Evolutionary conservation across 2,329 filamentous ascomycete species (phyloP), one percentile per base, ranked within the genome.

Genomic region (Aureobasidium sp.): DNA sequence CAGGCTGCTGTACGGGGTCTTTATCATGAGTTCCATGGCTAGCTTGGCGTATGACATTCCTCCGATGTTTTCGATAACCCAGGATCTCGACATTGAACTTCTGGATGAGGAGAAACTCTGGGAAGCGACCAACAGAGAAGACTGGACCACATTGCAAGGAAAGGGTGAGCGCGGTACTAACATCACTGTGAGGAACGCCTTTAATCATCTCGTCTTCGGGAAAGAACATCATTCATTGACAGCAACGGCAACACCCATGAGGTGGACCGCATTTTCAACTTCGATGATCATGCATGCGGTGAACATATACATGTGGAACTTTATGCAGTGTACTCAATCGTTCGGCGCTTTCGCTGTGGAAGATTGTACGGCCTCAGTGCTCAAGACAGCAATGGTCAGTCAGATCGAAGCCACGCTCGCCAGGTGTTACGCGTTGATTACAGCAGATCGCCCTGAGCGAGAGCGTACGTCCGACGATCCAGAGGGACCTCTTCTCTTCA

Each of bases 241-340:
- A 9, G 6, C 25, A 16, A 20, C 25, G 9, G 6, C 64, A 72
- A 15, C 66, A 72, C 56, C 59, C 29, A 61, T 56, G n/a, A 58
- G 59, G 36, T 66, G 64, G 65, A 71, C 74, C 15, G 70, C 73
- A 5, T 74, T 78, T 47, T 73, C 74, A 10, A 72, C 72, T 54
- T 73, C 73, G 18, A 71, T 77, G 18, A 67, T 77, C 29, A 77
- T 76, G 69, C 76, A 79, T 66, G 77, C 76, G 13, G 72, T 78
- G 25, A 77, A 75, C 55, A 72, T 77, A 51, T 73, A 79, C 56
- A 74, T 78, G 68, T 78, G 75, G 72, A 71, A 74, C 65, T 66
- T 75, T 6, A 73, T 75, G 15, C 75, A 79, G 62, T 73, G 72
- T 27, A 72, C 73, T 3, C 73, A 77, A 40, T 70, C 70, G 27